Conservation (phyloP, 2,329 filamentous ascomycete species). For the Pseudogymnoascus sp. region DNA sequence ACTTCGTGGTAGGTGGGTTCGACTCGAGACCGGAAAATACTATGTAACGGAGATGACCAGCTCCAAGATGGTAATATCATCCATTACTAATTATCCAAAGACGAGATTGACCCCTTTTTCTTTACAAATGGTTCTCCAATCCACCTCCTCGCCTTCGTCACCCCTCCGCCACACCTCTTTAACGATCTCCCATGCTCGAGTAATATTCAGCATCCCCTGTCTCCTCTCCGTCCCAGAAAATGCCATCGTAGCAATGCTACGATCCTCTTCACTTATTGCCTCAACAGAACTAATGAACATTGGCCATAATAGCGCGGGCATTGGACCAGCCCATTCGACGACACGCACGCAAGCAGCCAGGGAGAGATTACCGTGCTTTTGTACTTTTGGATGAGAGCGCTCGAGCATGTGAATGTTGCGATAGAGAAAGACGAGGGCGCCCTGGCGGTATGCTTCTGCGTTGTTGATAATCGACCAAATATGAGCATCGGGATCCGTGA, state of each 20-base stretch:
- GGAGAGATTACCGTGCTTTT: slow-evolving; percentile 42
- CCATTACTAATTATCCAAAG: slow-evolving; percentile 40
- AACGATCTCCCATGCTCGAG: slow-evolving; percentile 50
- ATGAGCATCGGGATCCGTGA: slow-evolving; percentile 12
- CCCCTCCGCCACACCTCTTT: slow-evolving; percentile 52
- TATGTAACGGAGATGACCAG: too few species aligned
- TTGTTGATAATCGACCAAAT: slow-evolving; percentile 33
- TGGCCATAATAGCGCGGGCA: slow-evolving; percentile 56
- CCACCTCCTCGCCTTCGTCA: slow-evolving; percentile 28
- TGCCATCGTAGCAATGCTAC: slow-evolving; percentile 40
- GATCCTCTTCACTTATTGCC: slow-evolving; percentile 40
- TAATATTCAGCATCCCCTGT: slow-evolving; percentile 59
- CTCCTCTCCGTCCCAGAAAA: slow-evolving; percentile 46
- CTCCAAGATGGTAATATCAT: background rate
- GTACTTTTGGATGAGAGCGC: slow-evolving; percentile 41
- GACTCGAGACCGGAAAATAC: too few species aligned
- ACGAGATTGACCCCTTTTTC: slow-evolving; percentile 52
- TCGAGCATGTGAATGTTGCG: slow-evolving; percentile 33
- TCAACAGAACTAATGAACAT: slow-evolving; percentile 56
- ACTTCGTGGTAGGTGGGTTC: too few species aligned
- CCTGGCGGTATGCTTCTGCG: slow-evolving; percentile 43
- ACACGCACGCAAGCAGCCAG: slow-evolving; percentile 47
- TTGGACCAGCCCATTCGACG: slow-evolving; percentile 47
- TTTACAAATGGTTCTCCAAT: slow-evolving; percentile 35
- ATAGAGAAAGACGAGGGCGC: slow-evolving; percentile 37